Base-by-base conservation (phyloP, 2,329 filamentous ascomycete genomes). In the Fusarium longipes region DNA sequence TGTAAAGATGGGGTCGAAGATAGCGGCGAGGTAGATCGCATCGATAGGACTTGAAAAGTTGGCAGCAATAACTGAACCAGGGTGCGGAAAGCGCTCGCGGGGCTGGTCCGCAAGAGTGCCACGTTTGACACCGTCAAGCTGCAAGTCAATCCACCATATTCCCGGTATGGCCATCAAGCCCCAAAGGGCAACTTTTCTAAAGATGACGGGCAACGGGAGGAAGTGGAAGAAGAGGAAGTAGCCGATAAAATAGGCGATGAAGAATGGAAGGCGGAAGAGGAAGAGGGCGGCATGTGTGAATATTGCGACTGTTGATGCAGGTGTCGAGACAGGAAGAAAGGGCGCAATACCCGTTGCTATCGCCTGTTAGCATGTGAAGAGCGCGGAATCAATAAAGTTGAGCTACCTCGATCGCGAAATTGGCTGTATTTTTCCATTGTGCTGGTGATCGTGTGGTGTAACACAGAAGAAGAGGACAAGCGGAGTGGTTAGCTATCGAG, bases 91-190 rank as follows among this genome's bases (percentile, higher is more conserved):
- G 38, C 93, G 88, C 61, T 89, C 84, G 57, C 85, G 82, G 36
- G 91, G 89, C 72, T 93, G 89, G 74, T 91, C 89, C 44, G 91
- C 89, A 30, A 97, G 83, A 25, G 91, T 94, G 81, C 96, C 96
- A 81, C 93, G 92, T 80, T 93, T 94, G 53, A 99, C 96, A 59
- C 95, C 95, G 77, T 99, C 96, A 69, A 99, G 93, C 78, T 97
- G 95, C n/a, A 99, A 83, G 79, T 99, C 96, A 57, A 97, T 90
- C 95, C 95, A 98, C 93, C 94, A 98, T 58, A 99, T 92, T 27
- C 96, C 95, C 0, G 94, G 93, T 60, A 97, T 91, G 35, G 89
- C 91, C 71, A 99, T 87, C 68, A 98, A 87, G 63, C 89, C 86
- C 95, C 96, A 98, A 52, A 98, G 82, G 47, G 93, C 88, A 14